These are phyloP conservation scores for Barnettozyma pratensis DNA, from an alignment of 805 yeast genomes.

Conservation along the genomic window DNA sequence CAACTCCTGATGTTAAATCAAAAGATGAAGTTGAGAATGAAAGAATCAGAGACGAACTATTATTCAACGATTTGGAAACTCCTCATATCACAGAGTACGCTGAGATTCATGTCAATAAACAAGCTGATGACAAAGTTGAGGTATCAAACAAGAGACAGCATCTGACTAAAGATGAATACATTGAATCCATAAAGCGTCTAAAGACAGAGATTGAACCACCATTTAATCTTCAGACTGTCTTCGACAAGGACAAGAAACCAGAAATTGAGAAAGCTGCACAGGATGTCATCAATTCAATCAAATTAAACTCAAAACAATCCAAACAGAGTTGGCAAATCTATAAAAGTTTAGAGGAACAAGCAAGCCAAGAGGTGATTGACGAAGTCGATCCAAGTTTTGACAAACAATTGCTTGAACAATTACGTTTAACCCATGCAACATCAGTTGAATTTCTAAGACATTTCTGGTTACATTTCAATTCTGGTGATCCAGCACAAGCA, in stretches of 20 bases:
- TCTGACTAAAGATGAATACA: conserved; percentile 22
- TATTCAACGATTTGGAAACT: conserved; percentile 47
- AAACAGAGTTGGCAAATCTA: conserved; percentile 38
- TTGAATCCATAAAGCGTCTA: conserved; percentile 16
- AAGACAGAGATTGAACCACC: conserved; percentile 14
- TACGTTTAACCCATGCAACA: conserved; percentile 62
- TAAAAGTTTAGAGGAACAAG: conserved; percentile 22
- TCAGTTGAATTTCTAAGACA: conserved; percentile 72
- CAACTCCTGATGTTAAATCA: conserved; percentile 30
- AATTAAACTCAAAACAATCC: conserved; percentile 49
- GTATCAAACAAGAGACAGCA: conserved; percentile 7
- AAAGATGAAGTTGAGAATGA: conserved; percentile 33
- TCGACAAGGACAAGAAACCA: conserved; percentile 22
- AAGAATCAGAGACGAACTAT: conserved; percentile 37
- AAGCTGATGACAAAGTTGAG: conserved; percentile 14
- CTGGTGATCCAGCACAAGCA: conserved; percentile 42
- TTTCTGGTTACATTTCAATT: conserved; percentile 62
- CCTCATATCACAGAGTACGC: conserved; percentile 45
- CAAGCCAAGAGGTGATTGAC: conserved; percentile 21
- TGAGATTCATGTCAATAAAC: conserved; percentile 30
- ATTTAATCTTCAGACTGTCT: conserved; percentile 27
- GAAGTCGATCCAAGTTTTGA: conserved; percentile 32
- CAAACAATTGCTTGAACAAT: conserved; percentile 38
- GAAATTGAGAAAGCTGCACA: conserved; percentile 37
- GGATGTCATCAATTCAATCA: conserved; percentile 43